A percentile compares a stretch with the other conserved stretches of the same genome.
Conservation (phyloP, 176 grass and related monocot genomes). For the Avena eriantha region DNA sequence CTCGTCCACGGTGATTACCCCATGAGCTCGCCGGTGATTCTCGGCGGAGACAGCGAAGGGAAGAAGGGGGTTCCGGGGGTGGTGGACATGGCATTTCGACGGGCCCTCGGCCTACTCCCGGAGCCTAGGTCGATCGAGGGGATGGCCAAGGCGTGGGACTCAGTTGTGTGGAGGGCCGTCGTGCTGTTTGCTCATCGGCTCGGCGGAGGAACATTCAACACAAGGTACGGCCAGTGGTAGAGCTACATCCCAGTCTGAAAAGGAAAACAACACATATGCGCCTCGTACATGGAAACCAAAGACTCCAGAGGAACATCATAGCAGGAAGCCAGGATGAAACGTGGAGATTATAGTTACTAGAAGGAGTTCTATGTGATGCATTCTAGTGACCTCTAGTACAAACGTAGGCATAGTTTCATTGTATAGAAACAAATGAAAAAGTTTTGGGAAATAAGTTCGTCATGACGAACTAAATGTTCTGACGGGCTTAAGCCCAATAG, state of each 20-base stretch:
- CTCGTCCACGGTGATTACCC: slow-evolving; percentile 38
- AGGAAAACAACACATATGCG: neutral
- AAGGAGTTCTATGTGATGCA: too few relatives aligned
- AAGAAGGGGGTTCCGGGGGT: slow-evolving; percentile 7
- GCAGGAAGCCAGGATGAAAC: neutral
- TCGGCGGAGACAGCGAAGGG: neutral
- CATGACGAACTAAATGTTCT: too few relatives aligned
- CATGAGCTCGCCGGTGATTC: slow-evolving; percentile 28
- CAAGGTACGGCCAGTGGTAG: slow-evolving; percentile 16
- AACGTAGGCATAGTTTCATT: too few relatives aligned
- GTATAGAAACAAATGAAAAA: too few relatives aligned
- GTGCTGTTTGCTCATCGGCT: neutral
- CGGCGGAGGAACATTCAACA: slow-evolving; percentile 39
- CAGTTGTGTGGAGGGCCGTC: neutral
- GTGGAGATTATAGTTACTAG: neutral
- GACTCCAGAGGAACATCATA: neutral
- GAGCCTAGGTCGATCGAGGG: slow-evolving; percentile 19
- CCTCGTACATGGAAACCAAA: neutral
- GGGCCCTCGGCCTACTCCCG: neutral
- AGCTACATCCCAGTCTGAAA: neutral
- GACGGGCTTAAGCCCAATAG: too few relatives aligned
- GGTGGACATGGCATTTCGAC: neutral
- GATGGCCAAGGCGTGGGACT: slow-evolving; percentile 31
- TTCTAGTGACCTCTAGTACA: too few relatives aligned
- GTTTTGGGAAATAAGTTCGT: too few relatives aligned